phyloP scores from a whole-genome alignment of 345 rosid species.

The Eucalyptus microcorys region DNA sequence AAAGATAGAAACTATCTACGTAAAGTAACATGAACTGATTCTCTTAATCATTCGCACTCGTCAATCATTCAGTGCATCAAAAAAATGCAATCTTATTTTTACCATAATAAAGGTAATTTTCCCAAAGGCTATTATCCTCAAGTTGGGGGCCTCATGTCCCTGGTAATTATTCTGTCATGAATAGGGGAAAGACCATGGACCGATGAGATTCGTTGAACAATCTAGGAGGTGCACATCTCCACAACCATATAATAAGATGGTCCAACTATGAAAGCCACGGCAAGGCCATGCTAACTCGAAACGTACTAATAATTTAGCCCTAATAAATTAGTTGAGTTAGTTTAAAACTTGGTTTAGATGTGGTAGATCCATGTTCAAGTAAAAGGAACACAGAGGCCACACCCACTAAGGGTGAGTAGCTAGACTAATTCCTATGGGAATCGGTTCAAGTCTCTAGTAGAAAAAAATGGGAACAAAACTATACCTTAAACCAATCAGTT shows the following conservation, averaged over 20 bases:
- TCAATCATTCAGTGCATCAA: neutral
- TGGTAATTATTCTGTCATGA: neutral
- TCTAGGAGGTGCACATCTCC: neutral
- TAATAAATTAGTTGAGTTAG: neutral
- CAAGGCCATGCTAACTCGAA: neutral
- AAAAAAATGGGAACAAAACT: neutral
- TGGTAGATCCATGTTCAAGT: neutral
- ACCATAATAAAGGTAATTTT: neutral
- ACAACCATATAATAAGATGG: neutral
- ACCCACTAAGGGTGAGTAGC: neutral
- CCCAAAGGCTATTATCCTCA: neutral
- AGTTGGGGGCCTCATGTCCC: neutral
- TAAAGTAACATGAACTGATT: neutral
- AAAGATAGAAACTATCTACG: neutral
- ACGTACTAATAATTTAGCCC: neutral
- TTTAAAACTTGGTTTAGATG: neutral
- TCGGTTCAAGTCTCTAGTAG: neutral
- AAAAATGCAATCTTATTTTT: neutral
- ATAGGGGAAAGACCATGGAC: neutral
- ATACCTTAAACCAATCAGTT: fast-evolving
- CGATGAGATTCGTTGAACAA: neutral
- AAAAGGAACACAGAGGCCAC: neutral
- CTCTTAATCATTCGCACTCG: neutral
- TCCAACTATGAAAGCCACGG: neutral
- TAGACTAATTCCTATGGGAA: neutral